Base-by-base conservation (phyloP, 208 protist species). In the Herpetomonas tarakana region DNA sequence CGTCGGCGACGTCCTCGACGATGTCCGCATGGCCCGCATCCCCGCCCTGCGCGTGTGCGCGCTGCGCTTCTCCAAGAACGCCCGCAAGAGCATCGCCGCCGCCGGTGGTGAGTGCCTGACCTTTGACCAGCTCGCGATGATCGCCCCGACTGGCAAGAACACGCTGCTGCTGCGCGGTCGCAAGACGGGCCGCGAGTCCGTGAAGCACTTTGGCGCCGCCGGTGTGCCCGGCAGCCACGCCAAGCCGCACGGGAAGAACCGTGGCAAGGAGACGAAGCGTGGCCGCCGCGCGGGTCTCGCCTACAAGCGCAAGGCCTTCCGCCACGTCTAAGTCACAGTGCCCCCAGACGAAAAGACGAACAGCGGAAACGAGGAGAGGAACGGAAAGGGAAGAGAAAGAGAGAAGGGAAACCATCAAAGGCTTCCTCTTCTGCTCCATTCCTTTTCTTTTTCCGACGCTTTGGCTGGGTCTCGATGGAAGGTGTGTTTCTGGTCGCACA, bases 1-100 rank as follows among this genome's bases (percentile, higher is more conserved):
- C 24, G 98, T 99, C 54, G 98, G 97, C 66, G 98, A 98, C 26
- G 93, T 99, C 45, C 99, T 99, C 62, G 97, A 99, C 75, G 99
- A 99, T 76, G 87, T 96, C 24, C 97, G 99, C 77, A 77, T 99
- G 62, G 65, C 93, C 59, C 94, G 97, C 57, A 83, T 98, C 65
- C 97, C 97, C 60, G 94, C 96, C 54, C 69, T 99, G 38, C 94
- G 84, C 50, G 89, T 99, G 52, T 98, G 94, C 85, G 98, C 99
- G 38, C 98, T 99, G 39, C 91, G 91, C 70, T 98, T 99, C 88
- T 99, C 99, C 59, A 96, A 98, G 71, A 92, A 79, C 63, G 99
- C 98, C 54, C 97, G 98, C 77, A 91, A 96, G 49, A 95, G 98
- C 83, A 99, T 99, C 78, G 70, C 96, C 41, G 96, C 96, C 39